Evolutionary conservation across 116 monocot species (phyloP), one percentile per base, ranked within the genome.

Genomic region (Iris pallida): DNA sequence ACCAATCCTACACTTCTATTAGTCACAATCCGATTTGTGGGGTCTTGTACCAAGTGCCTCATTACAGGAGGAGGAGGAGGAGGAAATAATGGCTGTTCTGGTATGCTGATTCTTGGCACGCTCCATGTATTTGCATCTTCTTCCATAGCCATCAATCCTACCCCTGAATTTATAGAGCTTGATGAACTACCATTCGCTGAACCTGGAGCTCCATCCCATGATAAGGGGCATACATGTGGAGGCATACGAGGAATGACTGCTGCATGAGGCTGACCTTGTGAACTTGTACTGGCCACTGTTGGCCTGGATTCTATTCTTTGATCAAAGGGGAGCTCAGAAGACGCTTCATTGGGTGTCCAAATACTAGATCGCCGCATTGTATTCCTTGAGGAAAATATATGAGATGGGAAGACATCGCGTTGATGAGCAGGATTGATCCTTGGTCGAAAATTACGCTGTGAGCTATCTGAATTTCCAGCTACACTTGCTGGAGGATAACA

Each of bases 101-200:
- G 52, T 19, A 68, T 17, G 15, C 53, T 69, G 43, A 60, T 81
- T 47, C 68, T 69, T 43, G 63, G 55, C 42, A 75, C 56, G 59
- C 75, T 82, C 20, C 82, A 75, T 40, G 57, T 8, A 51, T 59
- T 73, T 61, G 60, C n/a, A 20, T 76, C 84, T n/a, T 76, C 81
- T n/a, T 66, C 59, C 45, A 70, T 62, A 65, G 68, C 55, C 19
- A 59, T 66, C n/a, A 68, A 63, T 53, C 72, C 63, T 12, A 68
- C 63, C 40, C 63, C 62, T 41, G 61, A 18, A 52, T 49, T 57
- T 54, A 58, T 8, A 58, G 73, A 51, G 19, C 14, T 63, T 10
- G 73, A 42, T 14, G 69, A 73, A 73, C 49, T 58, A 19, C 49
- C 68, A 58, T 18, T 48, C 68, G 76, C 72, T 14, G 75, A 71